phyloP scores from a whole-genome alignment of 495 filamentous ascomycete species.

The Echria macrotheca region DNA sequence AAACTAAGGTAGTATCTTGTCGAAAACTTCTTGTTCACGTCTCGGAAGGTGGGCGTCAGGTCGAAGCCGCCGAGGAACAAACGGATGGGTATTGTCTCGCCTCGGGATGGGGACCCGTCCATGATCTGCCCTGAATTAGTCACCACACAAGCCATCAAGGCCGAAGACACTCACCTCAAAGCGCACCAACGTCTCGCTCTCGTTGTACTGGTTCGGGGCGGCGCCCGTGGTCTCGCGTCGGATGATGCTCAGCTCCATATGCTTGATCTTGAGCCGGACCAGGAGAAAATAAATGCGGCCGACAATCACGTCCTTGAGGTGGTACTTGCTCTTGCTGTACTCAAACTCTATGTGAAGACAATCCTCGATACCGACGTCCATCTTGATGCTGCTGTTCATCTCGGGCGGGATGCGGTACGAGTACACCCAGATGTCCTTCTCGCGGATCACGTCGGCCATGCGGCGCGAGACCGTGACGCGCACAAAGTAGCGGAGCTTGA shows the following conservation, averaged over 20 bases:
- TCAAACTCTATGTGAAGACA: slow-evolving; percentile 99
- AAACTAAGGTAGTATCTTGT: slow-evolving; percentile 96
- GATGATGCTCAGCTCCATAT: slow-evolving; percentile 99
- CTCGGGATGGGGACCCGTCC: slow-evolving; percentile 94
- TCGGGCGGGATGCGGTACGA: slow-evolving; percentile 97
- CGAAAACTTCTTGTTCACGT: slow-evolving; percentile 99
- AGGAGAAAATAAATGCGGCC: slow-evolving; percentile 98
- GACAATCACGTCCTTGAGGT: slow-evolving; percentile 98
- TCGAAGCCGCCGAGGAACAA: slow-evolving; percentile 98
- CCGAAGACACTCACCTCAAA: slow-evolving; percentile 92
- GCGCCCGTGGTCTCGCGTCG: slow-evolving; percentile 93
- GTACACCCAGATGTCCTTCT: slow-evolving; percentile 99
- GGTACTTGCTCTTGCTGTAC: slow-evolving; percentile 98
- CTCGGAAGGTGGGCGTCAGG: slow-evolving; percentile 94
- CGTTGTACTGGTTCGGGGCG: slow-evolving; percentile 99
- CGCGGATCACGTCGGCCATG: slow-evolving; percentile 95
- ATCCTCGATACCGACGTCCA: slow-evolving; percentile 99
- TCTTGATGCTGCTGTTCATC: slow-evolving; percentile 98
- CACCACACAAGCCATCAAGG: no score
- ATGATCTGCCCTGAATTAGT: no score
- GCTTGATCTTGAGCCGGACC: slow-evolving; percentile 98
- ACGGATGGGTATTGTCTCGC: slow-evolving; percentile 97
- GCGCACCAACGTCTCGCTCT: slow-evolving; percentile 95
- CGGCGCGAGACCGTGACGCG: slow-evolving; percentile 92
- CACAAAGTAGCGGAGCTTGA: slow-evolving; percentile 96